phyloP scores from a whole-genome alignment of 805 yeast species.

The Kodamaea hsintzibuensis region DNA sequence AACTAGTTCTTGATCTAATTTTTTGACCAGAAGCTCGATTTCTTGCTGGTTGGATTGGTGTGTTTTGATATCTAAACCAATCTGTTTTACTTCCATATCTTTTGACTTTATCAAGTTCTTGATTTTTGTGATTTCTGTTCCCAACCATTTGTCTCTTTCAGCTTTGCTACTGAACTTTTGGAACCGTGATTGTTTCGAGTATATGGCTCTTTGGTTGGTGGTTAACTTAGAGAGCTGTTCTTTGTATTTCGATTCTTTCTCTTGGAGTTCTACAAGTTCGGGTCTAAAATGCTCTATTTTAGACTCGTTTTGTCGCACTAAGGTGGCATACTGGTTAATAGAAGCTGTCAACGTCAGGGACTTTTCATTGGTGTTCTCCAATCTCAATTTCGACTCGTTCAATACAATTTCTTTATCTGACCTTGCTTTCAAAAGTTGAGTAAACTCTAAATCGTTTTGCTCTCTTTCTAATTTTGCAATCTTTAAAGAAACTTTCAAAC shows the following conservation, averaged over 20 bases:
- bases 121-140: slow-evolving; percentile 46
- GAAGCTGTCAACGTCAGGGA: slow-evolving; percentile 21
- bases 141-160: slow-evolving; percentile 72
- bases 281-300: slow-evolving; percentile 43
- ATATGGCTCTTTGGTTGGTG: slow-evolving; percentile 57
- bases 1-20: slow-evolving; percentile 26
- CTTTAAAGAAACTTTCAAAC: slow-evolving; percentile 49
- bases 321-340: slow-evolving; percentile 21
- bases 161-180: slow-evolving; percentile 53
- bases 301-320: slow-evolving; percentile 37
- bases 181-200: slow-evolving; percentile 71
- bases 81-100: slow-evolving; percentile 22
- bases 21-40: slow-evolving; percentile 9
- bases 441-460: slow-evolving; percentile 51
- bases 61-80: slow-evolving; percentile 19
- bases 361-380: slow-evolving; percentile 31
- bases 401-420: slow-evolving; percentile 52
- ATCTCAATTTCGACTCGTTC: slow-evolving; percentile 41
- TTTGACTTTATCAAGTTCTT: slow-evolving; percentile 28
- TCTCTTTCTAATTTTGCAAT: slow-evolving; percentile 56
- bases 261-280: slow-evolving; percentile 35
- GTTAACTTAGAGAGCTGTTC: slow-evolving; percentile 41
- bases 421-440: slow-evolving; percentile 48
- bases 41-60: slow-evolving; percentile 16
- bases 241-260: slow-evolving; percentile 43